Evolutionary conservation across 1,284 basidiomycete species (phyloP), one percentile per base, ranked within the genome.

Genomic region (Rhodotorula sp.): DNA sequence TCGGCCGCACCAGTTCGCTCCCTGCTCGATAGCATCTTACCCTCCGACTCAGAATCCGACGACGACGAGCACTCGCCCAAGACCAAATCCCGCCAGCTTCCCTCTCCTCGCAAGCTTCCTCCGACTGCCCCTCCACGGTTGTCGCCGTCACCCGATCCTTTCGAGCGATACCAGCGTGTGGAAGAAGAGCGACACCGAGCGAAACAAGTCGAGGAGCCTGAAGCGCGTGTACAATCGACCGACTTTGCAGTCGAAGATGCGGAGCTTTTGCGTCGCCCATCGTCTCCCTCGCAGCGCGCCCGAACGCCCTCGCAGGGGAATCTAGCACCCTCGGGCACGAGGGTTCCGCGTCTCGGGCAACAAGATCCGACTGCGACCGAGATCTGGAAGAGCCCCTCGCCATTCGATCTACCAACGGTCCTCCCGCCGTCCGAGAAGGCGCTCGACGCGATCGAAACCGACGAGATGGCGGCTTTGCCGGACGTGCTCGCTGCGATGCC

Each of bases 21-120:
- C 1, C 51, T 71, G 2, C 48, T 71, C 33, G 66, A 71, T 26
- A 33, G 30, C 0, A 80, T 90, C 51, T 90, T 91, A 76, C 85
- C 85, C 4, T 73, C 82, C 0, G 85, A 85, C 33, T 85, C 84
- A 3, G 84, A 85, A 3, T 86, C 86, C 53, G 71, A 71, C 37
- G 1, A 20, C 49, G 12, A 42, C 37, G 53, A 55, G 7, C 8
- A 46, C 7, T 66, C 59, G 22, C 69, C 42, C 8, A 54, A 46
- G 29, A 58, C n/a, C 26, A 20, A 42, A 8, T 45, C 22, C n/a
- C 46, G 4, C 15, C 62, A 26, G 24, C 62, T 26, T 10, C 29
- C 48, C 1, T n/a, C 49, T 33, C 17, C 26, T 12, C 46, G 46
- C 6, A 29, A 4, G 7, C 29, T 22, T 5, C 12, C 24, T 1